Evolutionary conservation across 176 grass and related monocot species (phyloP), one percentile per base, ranked within the genome.

Genomic region (Bromus sterilis): DNA sequence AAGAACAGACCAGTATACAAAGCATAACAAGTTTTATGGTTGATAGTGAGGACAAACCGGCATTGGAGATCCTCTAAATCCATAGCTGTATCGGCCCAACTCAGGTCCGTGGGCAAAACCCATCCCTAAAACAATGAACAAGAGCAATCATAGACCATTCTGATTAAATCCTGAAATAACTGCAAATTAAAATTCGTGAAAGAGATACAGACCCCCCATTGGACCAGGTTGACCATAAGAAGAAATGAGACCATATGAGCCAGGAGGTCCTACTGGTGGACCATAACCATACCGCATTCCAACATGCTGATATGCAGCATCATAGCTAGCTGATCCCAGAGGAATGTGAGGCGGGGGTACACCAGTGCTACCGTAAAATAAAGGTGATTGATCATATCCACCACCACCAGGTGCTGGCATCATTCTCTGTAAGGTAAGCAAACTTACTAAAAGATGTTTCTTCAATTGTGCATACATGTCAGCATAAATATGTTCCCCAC

Each of bases 1-100:
- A 11, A 69, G 25, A 86, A 65, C 20, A 62, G 31, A 4, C 4
- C 13, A 85, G 51, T 39, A 84, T 25, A 18, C 11, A 58, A 6
- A 40, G 12, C 16, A 51, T 79, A 34, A 60, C 49, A 82, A 29
- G 21, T 18, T 33, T 16, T 64, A 57, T 74, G 44, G 33, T 42
- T 48, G 36, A 77, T 57, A 75, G 62, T 53, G 33, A 81, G 89
- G 34, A 81, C 88, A 81, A 84, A 95, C 92, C 78, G 86, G 90
- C 83, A 98, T 89, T 37, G 92, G 95, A 63, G 90, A 98, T 89
- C 95, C 92, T 85, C 90, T 83, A 89, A 89, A 95, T 14, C 88
- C 95, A 98, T 91, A 98, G 65, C 84, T 74, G 82, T 93, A 98
- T 84, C 86, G 79, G 21, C 74, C 86, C 65, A 94, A 76, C 16